Evolutionary conservation across 768 basidiomycete genomes (phyloP), one percentile per base, ranked within the genome.

Genomic region (Rhodotorula kratochvilovae): DNA sequence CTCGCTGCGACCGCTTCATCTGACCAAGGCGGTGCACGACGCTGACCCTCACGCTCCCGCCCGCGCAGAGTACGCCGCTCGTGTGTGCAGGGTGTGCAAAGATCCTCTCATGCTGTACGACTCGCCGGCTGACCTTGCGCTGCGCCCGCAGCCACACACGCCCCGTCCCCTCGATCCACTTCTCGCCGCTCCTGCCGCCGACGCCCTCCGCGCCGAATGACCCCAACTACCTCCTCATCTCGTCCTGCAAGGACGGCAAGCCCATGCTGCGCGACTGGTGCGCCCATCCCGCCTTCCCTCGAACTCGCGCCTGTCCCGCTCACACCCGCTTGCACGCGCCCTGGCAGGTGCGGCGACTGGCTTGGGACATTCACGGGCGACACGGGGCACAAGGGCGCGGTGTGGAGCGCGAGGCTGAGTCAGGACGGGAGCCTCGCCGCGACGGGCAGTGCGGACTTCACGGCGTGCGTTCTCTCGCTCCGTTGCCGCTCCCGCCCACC

Each of bases 301-400:
- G 15, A 1, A 0, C 29, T 15, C 25, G 13, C 19, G 31, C 29
- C 64, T 66, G 51, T 33, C 43, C 21, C 31, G 35, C 19, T 42
- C 16, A 10, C n/a, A n/a, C n/a, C n/a, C 31, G 33, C 19, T 31
- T 10, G 5, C n/a, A 2, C n/a, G n/a, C 2, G 17, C 29, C 21
- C 29, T 91, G 90, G 92, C 78, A 95, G 94, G 94, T 90, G 91
- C 66, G 95, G 95, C 45, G 96, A 99, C 81, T 99, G 96, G 96
- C 90, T 96, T 79, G 96, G 96, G 48, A 83, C 83, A 1, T 84
- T 84, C 72, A 73, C 82, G 10, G 82, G 81, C 81, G 58, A 68
- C 78, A 76, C 50, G 78, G 83, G 83, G 8, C 83, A 84, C 75
- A 84, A 84, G 80, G 96, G 95, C 76, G 95, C 95, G 15, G 95